These are phyloP conservation scores for Aspergillus piperis DNA, from an alignment of 2,329 filamentous ascomycete genomes.

Conservation along the genomic window DNA sequence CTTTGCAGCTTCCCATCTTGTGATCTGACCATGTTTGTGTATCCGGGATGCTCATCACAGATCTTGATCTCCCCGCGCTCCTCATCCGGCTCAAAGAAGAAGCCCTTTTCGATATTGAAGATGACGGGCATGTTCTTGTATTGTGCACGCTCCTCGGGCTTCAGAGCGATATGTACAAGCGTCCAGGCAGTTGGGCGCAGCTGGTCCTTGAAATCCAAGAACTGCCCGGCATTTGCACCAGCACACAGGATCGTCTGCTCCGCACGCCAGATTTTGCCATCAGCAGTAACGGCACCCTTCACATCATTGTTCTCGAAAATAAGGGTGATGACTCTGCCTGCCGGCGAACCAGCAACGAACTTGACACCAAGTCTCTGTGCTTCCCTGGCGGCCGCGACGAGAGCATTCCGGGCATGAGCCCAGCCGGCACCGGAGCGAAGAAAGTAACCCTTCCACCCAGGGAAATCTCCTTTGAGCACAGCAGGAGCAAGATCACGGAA, in stretches of 20 bases:
- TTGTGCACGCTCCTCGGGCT: conserved; percentile 42
- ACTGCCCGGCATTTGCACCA: conserved; percentile 43
- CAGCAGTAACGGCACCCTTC: conserved; percentile 41
- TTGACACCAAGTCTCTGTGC: conserved; percentile 48
- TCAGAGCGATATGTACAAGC: conserved; percentile 49
- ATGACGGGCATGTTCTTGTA: conserved; percentile 49
- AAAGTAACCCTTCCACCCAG: conserved; percentile 48
- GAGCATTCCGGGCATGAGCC: conserved; percentile 53
- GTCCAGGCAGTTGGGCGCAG: conserved; percentile 51
- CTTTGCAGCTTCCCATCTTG: conserved; percentile 31
- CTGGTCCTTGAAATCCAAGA: conserved; percentile 50
- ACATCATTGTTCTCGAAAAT: conserved; percentile 41
- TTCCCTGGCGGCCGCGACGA: conserved; percentile 49
- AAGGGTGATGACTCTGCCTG: conserved; percentile 41
- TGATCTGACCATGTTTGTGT: conserved; percentile 48
- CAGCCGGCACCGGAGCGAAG: conserved; percentile 51
- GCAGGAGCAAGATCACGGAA: conserved; percentile 54
- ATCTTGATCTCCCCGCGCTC: conserved; percentile 40
- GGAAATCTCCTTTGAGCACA: conserved; percentile 48
- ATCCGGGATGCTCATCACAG: conserved; percentile 58
- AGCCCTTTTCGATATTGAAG: conserved; percentile 50
- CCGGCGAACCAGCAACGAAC: conserved; percentile 46
- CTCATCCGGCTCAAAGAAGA: conserved; percentile 53
- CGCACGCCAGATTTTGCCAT: conserved; percentile 40
- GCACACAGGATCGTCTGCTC: conserved; percentile 46